phyloP scores from a whole-genome alignment of 805 yeast genomes.

The Metschnikowia aberdeeniae region DNA sequence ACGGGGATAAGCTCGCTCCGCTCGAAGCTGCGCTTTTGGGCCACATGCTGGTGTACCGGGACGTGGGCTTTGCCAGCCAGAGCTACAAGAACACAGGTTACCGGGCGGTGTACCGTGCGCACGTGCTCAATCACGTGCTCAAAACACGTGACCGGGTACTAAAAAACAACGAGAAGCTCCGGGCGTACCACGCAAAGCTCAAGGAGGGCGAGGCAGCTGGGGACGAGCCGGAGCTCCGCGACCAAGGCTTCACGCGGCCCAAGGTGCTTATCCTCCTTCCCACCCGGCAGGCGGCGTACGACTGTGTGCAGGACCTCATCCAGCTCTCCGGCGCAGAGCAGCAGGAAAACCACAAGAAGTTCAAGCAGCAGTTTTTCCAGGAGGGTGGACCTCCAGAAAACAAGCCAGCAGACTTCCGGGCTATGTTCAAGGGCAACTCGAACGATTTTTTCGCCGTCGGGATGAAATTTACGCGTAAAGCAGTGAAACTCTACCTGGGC shows the following conservation, averaged over 20 bases:
- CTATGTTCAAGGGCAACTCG: constrained; percentile 80
- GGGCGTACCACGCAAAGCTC: constrained; percentile 38
- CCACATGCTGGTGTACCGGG: constrained; percentile 70
- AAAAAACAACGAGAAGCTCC: constrained; percentile 64
- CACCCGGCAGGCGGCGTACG: constrained; percentile 73
- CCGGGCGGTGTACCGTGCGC: constrained; percentile 62
- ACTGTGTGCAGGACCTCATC: constrained; percentile 59
- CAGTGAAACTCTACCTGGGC: constrained; percentile 77
- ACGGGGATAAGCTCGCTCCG: constrained; percentile 15
- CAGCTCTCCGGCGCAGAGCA: constrained; percentile 64
- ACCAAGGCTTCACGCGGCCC: constrained; percentile 95
- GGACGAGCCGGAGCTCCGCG: constrained; percentile 63
- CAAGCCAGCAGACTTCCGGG: constrained; percentile 82
- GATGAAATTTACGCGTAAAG: constrained; percentile 83
- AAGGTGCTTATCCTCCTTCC: constrained; percentile 81
- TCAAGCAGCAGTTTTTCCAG: constrained; percentile 63
- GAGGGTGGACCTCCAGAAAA: constrained; percentile 44
- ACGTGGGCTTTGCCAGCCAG: constrained; percentile 58
- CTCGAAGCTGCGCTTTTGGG: constrained; percentile 54
- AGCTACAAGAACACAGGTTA: constrained; percentile 49
- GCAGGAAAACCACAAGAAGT: constrained; percentile 76
- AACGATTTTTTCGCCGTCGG: constrained; percentile 91
- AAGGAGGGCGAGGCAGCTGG: constrained; percentile 37
- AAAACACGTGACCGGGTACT: constrained; percentile 85
- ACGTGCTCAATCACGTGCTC: constrained; percentile 74